Base-by-base conservation (phyloP, 768 basidiomycete species). In the Pulveroboletus frians region DNA sequence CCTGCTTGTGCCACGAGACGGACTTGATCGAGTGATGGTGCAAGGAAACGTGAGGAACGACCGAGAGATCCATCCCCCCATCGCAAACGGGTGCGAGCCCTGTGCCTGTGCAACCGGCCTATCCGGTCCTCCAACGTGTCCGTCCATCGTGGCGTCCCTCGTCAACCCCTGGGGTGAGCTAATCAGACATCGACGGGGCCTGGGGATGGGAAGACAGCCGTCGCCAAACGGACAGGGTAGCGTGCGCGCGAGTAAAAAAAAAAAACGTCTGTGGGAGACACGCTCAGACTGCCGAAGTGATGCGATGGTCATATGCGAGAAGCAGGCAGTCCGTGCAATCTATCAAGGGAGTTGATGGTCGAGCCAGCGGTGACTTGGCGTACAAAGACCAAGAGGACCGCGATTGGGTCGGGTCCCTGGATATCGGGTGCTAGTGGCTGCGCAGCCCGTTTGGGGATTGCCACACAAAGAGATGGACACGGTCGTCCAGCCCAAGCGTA, bases 331-430 rank as follows among this genome's bases (percentile, higher is more conserved):
- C 30, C 40, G 18, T 37, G n/a, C 13, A 35, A 45, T 35, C 43
- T 41, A 30, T 40, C 26, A 26, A 44, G 14, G 39, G 37, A 49
- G 9, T 11, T 43, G 36, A 44, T 32, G 46, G 38, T 43, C 18
- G 43, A 15, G 40, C 23, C 15, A 30, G 45, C 47, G 46, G 57
- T 20, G 57, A 51, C 52, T 53, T 50, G 57, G 45, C 54, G 31
- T 36, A 35, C 46, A 31, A 4, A 36, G 15, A 43, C 27, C 40
- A 51, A 26, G n/a, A 8, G 53, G 44, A 44, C 34, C 17, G 43
- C 49, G 50, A 60, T 63, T 53, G 41, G 47, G 58, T 55, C 55
- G 52, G 46, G 30, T 37, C 39, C 51, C 41, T 53, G 39, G 14
- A 43, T 35, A 8, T 14, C 26, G 47, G 45, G 49, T 27, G 46